Percentiles rank a stretch among this genome's conserved stretches.
Conservation (phyloP, 176 grass and related monocot genomes). For the Triticum dicoccoides region DNA sequence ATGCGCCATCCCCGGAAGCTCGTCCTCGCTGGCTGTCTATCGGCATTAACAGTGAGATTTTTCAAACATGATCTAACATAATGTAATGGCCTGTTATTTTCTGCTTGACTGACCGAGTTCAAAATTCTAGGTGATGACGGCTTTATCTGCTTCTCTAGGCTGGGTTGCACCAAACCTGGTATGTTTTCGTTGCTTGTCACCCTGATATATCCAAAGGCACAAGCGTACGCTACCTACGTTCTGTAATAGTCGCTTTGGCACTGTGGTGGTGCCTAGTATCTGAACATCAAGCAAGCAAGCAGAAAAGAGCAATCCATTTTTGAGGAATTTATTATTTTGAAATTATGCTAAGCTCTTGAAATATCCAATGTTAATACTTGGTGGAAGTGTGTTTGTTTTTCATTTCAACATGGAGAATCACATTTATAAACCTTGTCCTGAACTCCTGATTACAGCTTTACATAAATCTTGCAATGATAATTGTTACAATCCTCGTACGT, state of each 20-base stretch:
- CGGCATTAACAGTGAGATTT: conserved; percentile 68
- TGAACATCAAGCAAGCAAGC: neutral
- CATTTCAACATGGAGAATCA: neutral
- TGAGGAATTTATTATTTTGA: neutral
- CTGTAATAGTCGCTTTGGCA: neutral
- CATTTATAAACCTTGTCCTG: neutral
- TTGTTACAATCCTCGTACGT: neutral
- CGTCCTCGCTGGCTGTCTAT: conserved; percentile 77
- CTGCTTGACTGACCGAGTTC: neutral
- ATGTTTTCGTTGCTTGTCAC: conserved; percentile 22
- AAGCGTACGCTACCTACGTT: neutral
- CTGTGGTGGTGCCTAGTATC: neutral
- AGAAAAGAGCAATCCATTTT: neutral
- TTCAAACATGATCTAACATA: neutral
- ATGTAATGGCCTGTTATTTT: neutral
- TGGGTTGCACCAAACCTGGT: conserved; percentile 98
- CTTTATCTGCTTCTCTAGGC: conserved; percentile 74
- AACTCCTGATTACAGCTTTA: neutral
- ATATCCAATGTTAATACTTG: neutral
- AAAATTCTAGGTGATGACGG: conserved; percentile 86
- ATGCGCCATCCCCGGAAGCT: conserved; percentile 90
- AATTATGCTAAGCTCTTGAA: neutral
- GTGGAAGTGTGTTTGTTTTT: neutral
- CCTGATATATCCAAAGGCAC: neutral
- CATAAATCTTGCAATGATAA: neutral